phyloP scores from a whole-genome alignment of 2,329 filamentous ascomycete species.

The Penicillium palitans region DNA sequence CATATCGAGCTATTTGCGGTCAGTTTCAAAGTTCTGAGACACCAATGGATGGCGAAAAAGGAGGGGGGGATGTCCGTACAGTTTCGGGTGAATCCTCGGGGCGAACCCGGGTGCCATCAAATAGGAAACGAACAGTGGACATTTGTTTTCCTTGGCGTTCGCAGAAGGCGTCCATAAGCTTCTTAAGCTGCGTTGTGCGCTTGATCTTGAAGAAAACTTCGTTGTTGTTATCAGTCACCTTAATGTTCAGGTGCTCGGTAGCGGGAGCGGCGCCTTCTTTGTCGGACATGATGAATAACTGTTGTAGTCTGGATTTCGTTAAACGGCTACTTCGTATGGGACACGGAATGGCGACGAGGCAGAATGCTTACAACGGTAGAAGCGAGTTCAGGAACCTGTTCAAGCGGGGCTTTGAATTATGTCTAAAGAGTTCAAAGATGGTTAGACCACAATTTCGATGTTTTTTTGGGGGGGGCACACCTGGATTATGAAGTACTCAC shows the following conservation, averaged over 20 bases:
- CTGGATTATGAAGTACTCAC: conserved; percentile 6
- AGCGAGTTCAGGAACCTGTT: background rate
- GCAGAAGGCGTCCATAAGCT: conserved; percentile 98
- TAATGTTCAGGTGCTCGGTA: conserved; percentile 93
- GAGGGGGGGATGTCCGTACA: conserved; percentile 57
- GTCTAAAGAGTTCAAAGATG: background rate
- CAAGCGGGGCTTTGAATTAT: background rate
- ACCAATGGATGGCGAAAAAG: background rate
- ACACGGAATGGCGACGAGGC: background rate
- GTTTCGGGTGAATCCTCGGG: conserved; percentile 85
- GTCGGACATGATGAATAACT: conserved; percentile 20
- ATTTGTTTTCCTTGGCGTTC: conserved; percentile 89
- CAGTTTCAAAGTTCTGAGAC: conserved; percentile 19
- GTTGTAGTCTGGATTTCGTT: background rate
- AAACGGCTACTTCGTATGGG: background rate
- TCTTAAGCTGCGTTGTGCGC: conserved; percentile 90
- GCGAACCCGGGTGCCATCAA: conserved; percentile 92
- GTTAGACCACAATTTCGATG: background rate
- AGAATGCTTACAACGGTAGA: conserved; percentile 2
- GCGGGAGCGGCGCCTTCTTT: conserved; percentile 36
- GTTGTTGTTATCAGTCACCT: conserved; percentile 98
- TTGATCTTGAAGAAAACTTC: conserved; percentile 99
- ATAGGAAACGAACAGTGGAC: conserved; percentile 85
- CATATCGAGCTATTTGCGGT: conserved; percentile 78
- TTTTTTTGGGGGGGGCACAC: background rate